Conservation (phyloP, 306 rosid species). For the Prunus mongolica region DNA sequence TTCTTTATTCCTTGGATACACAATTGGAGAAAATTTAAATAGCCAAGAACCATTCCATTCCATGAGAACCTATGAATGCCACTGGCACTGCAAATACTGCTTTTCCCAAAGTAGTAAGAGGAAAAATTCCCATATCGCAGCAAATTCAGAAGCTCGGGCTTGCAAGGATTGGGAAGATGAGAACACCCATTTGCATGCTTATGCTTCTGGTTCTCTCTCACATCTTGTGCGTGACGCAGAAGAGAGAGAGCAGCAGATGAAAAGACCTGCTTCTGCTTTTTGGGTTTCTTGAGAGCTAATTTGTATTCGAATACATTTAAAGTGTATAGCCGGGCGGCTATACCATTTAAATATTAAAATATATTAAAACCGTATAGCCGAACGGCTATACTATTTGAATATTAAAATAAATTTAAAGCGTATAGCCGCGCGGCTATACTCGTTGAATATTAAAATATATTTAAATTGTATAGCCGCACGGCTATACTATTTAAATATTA, state of each 20-base stretch:
- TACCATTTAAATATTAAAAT: too few species aligned
- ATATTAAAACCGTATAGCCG: too few species aligned
- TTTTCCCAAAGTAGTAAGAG: background rate
- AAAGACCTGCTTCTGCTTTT: conserved; percentile 41
- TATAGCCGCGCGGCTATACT: too few species aligned
- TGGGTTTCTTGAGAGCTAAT: too few species aligned
- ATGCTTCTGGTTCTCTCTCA: background rate
- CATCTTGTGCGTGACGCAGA: conserved; percentile 27
- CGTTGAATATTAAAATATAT: too few species aligned
- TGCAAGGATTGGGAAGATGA: background rate
- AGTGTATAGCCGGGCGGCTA: too few species aligned
- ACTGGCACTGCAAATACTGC: too few species aligned
- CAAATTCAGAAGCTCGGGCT: background rate
- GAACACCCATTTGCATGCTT: background rate
- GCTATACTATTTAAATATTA: too few species aligned
- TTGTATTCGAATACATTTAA: too few species aligned
- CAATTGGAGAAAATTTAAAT: background rate
- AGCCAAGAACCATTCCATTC: background rate
- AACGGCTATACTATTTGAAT: too few species aligned
- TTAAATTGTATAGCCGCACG: accelerated
- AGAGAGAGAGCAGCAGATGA: conserved; percentile 28
- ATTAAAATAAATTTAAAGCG: too few species aligned
- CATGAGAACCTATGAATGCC: background rate
- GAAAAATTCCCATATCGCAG: background rate
- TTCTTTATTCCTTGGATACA: too few species aligned